Evolutionary conservation across 805 yeast species (phyloP).

Genomic region (Candida chauliodis): DNA sequence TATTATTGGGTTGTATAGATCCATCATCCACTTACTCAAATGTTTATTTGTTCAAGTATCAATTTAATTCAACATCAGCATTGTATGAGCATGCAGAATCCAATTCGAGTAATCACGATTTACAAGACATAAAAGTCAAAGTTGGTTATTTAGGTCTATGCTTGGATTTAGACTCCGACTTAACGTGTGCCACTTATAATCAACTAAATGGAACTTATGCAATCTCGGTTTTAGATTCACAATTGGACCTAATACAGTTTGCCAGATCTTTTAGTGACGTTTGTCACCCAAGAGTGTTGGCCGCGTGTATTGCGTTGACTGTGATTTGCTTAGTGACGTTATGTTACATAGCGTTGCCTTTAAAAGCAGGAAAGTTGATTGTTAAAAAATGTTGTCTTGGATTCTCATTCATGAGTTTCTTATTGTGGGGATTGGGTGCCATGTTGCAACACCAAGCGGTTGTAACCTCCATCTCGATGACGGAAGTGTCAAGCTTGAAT

Average conservation of each 20-base stretch:
- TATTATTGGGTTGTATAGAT: conserved; percentile 54
- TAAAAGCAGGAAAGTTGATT: conserved; percentile 40
- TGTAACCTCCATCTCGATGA: conserved; percentile 39
- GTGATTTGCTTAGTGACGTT: conserved; percentile 38
- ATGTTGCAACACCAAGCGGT: conserved; percentile 62
- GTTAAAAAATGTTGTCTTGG: conserved; percentile 13
- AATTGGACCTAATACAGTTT: conserved; percentile 44
- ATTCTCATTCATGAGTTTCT: conserved; percentile 31
- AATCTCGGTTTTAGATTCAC: conserved; percentile 5
- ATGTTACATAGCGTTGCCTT: conserved; percentile 46
- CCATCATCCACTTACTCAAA: conserved; percentile 40
- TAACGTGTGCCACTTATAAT: conserved; percentile 35
- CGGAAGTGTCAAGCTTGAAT: conserved; percentile 49
- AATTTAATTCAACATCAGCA: conserved; percentile 43
- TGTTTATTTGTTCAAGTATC: conserved; percentile 46
- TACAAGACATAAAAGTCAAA: conserved; percentile 41
- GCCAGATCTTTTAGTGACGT: conserved; percentile 44
- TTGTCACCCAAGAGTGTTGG: conserved; percentile 53
- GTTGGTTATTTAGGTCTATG: conserved; percentile 61
- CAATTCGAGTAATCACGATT: conserved; percentile 11
- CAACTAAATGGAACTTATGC: conserved; percentile 16
- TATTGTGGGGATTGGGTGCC: conserved; percentile 63
- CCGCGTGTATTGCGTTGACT: conserved; percentile 45
- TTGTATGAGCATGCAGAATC: conserved; percentile 9
- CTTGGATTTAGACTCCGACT: conserved; percentile 29